Evolutionary conservation across 805 yeast species (phyloP).

Genomic region (Candida schatavii): DNA sequence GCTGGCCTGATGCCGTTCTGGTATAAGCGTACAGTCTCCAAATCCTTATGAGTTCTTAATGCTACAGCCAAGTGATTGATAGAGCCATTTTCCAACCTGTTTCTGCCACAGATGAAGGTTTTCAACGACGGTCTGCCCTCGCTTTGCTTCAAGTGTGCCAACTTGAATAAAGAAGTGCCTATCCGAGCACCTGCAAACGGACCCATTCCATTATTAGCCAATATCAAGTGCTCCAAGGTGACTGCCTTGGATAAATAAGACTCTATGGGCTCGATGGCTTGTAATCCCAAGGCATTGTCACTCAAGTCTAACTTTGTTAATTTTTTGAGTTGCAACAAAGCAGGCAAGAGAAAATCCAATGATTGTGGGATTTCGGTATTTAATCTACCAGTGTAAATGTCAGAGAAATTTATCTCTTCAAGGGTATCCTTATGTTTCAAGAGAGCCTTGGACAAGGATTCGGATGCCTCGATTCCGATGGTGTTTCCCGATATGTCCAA

Average conservation of each 20-base stretch:
- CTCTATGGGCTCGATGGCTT: constrained; percentile 89
- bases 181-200: constrained; percentile 96
- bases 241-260: constrained; percentile 69
- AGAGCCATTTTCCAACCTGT: constrained; percentile 95
- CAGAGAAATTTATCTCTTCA: constrained; percentile 79
- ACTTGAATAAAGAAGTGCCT: constrained; percentile 76
- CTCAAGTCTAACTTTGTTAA: constrained; percentile 76
- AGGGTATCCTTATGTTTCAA: constrained; percentile 43
- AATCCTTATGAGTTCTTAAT: constrained; percentile 70
- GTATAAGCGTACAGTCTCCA: constrained; percentile 74
- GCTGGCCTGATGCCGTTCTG: constrained; percentile 97
- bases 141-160: constrained; percentile 60
- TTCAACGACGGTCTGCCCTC: constrained; percentile 54
- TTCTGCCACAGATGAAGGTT: constrained; percentile 95
- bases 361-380: constrained; percentile 92
- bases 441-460: constrained; percentile 59
- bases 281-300: constrained; percentile 96
- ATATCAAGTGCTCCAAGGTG: constrained; percentile 78
- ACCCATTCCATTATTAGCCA: constrained; percentile 97
- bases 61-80: constrained; percentile 82
- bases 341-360: constrained; percentile 67
- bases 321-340: constrained; percentile 64
- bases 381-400: constrained; percentile 90
- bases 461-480: constrained; percentile 86
- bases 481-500: constrained; percentile 92